phyloP scores from a whole-genome alignment of 2,329 filamentous ascomycete genomes.

The Botryotinia globosa region DNA sequence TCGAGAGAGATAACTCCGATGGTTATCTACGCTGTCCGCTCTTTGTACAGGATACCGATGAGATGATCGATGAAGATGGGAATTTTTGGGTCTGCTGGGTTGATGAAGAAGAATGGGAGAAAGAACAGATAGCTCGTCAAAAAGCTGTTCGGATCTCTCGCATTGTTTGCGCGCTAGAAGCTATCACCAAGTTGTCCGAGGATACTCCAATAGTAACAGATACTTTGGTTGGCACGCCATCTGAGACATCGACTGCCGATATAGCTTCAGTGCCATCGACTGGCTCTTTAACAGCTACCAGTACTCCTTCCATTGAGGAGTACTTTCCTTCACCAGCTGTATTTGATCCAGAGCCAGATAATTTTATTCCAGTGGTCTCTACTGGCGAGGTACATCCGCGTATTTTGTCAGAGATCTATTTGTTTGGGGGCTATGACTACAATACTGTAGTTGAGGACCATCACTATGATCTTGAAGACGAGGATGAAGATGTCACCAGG shows the following conservation, averaged over 20 bases:
- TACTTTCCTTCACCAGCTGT: background rate
- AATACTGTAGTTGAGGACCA: background rate
- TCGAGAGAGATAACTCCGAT: background rate
- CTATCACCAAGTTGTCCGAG: background rate
- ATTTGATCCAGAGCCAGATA: background rate
- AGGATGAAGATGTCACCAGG: too few species aligned
- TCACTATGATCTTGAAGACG: background rate
- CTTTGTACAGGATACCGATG: background rate
- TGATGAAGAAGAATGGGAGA: background rate
- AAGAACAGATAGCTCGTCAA: background rate
- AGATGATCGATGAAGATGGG: background rate
- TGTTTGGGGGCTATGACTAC: background rate
- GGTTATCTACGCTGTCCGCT: background rate
- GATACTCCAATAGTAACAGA: too few species aligned
- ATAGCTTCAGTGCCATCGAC: background rate
- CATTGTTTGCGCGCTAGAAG: background rate
- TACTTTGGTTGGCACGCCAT: background rate
- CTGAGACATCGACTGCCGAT: background rate
- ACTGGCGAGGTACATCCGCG: background rate
- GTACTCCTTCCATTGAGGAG: background rate
- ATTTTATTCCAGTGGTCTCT: background rate
- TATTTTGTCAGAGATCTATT: background rate
- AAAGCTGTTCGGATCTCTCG: background rate
- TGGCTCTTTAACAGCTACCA: background rate
- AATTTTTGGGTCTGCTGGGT: fast-evolving